Evolutionary conservation across 2,329 filamentous ascomycete species (phyloP), one percentile per base, ranked within the genome.

Genomic region (Fusarium nanum): DNA sequence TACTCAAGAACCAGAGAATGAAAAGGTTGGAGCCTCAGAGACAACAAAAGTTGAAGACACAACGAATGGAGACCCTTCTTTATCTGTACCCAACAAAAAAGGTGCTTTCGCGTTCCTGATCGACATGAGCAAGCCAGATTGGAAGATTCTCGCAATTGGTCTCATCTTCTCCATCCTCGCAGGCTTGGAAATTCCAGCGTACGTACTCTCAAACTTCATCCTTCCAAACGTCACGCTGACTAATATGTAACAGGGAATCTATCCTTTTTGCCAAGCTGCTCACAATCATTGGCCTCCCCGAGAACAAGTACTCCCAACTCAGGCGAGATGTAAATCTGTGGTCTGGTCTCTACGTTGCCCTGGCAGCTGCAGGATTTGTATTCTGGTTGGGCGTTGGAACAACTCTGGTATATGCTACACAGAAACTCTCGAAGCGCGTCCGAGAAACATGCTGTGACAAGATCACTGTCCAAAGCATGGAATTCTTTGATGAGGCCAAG

Each of bases 211-310:
- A 27, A 37, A 11, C 20, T 37, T 28, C 34, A 53, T 22, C n/a
- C 23, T 42, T 13, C n/a, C 25, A 2, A 25, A 37, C 7, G 5
- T 14, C 30, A 42, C 6, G 4, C 34, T 53, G 7, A 53, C 49
- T 53, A 6, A 53, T 18, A 30, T 40, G 2, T 28, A 7, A 40
- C 9, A 53, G 49, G 3, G 32, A 53, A 30, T 53, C 49, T 9
- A 53, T 53, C 25, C 42, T 53, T 13, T 53, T 53, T 13, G 49
- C 49, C 12, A 53, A 53, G 49, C 34, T 53, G 7, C 49, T 53
- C 49, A 53, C 49, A 16, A 28, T 53, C 9, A 53, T 53, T 53
- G 49, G 49, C 4, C 49, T 53, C 23, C 49, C 49, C 7, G 25
- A 53, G n/a, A 22, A 42, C 12, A 13, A 42, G 34, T 42, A 53